A percentile compares a stretch with the other conserved stretches of the same genome.
Conservation (phyloP, 768 basidiomycete species). For the Mycena metata region DNA sequence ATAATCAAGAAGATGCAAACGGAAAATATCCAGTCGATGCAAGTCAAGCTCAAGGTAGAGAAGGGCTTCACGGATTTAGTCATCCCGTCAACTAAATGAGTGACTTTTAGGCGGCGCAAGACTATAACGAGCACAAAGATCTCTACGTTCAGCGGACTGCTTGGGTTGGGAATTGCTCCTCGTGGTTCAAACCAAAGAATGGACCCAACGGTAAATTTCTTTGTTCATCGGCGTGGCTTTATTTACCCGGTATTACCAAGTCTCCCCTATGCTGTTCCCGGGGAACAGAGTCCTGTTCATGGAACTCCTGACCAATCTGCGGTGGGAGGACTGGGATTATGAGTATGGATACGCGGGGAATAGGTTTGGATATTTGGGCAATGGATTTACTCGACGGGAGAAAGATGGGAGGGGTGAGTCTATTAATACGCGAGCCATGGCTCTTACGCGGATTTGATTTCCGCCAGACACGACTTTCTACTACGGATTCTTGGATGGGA, state of each 20-base stretch:
- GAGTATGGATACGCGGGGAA: slow-evolving; percentile 42
- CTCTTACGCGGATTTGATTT: neutral
- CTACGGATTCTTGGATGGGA: slow-evolving; percentile 42
- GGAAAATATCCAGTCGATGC: slow-evolving; percentile 43
- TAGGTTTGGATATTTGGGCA: slow-evolving; percentile 41
- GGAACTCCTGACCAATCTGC: slow-evolving; percentile 40
- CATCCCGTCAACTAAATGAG: too few species aligned
- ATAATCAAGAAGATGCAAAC: slow-evolving; percentile 43
- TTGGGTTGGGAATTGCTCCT: slow-evolving; percentile 41
- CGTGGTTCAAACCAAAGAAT: slow-evolving; percentile 38
- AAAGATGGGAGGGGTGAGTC: slow-evolving; percentile 40
- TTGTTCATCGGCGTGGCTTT: too few species aligned
- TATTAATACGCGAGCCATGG: neutral
- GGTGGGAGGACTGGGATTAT: slow-evolving; percentile 45
- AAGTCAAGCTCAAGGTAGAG: slow-evolving; percentile 40
- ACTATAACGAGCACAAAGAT: slow-evolving; percentile 33
- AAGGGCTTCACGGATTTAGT: too few species aligned
- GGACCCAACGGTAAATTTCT: slow-evolving; percentile 34
- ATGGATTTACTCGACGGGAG: slow-evolving; percentile 40
- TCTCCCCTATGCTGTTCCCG: slow-evolving; percentile 40
- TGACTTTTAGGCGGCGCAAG: too few species aligned
- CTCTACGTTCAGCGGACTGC: slow-evolving; percentile 42
- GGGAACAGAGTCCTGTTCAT: slow-evolving; percentile 43
- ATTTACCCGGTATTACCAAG: too few species aligned
- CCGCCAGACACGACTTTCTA: slow-evolving; percentile 41